These are phyloP conservation scores for Xylaria longipes DNA, from an alignment of 495 filamentous ascomycete genomes.

Conservation along the genomic window DNA sequence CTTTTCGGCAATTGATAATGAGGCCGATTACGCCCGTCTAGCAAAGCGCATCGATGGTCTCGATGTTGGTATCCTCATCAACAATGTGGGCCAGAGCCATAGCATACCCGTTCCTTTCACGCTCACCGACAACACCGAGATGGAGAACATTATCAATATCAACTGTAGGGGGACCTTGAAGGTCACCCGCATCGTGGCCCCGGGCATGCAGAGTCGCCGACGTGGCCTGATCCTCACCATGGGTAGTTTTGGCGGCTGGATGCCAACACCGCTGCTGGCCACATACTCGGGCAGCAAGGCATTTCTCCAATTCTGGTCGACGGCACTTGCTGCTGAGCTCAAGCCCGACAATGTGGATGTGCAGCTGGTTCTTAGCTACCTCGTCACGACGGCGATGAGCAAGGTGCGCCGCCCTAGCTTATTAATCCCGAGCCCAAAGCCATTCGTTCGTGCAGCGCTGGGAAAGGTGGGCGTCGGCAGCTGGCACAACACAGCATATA, in stretches of 20 bases:
- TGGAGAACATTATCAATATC: constrained; percentile 89
- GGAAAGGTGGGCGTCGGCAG: constrained; percentile 81
- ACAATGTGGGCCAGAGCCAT: constrained; percentile 96
- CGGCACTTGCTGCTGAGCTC: constrained; percentile 82
- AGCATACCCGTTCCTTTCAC: constrained; percentile 89
- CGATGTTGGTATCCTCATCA: constrained; percentile 88
- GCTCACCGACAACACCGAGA: constrained; percentile 75
- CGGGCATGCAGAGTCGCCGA: constrained; percentile 81
- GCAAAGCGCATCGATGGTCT: constrained; percentile 69
- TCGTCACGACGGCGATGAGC: constrained; percentile 94
- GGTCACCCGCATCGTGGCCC: constrained; percentile 82
- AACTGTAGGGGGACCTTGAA: constrained; percentile 90
- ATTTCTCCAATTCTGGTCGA: constrained; percentile 97
- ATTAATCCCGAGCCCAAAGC: constrained; percentile 79
- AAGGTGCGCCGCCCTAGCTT: constrained; percentile 83
- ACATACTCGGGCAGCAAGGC: constrained; percentile 98
- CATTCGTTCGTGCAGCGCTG: constrained; percentile 80
- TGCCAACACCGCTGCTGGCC: constrained; percentile 90
- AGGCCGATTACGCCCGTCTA: constrained; percentile 78
- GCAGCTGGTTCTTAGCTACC: constrained; percentile 84
- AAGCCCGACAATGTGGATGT: constrained; percentile 80
- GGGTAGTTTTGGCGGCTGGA: constrained; percentile 90
- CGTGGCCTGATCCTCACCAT: constrained; percentile 94
- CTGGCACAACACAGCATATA: constrained; percentile 75
- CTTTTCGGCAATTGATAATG: constrained; percentile 72